Percentiles rank a stretch among this genome's conserved stretches.
These are phyloP conservation scores for Solanum lycopersicoides DNA, from an alignment of 257 asterid genomes.

Conservation along the genomic window DNA sequence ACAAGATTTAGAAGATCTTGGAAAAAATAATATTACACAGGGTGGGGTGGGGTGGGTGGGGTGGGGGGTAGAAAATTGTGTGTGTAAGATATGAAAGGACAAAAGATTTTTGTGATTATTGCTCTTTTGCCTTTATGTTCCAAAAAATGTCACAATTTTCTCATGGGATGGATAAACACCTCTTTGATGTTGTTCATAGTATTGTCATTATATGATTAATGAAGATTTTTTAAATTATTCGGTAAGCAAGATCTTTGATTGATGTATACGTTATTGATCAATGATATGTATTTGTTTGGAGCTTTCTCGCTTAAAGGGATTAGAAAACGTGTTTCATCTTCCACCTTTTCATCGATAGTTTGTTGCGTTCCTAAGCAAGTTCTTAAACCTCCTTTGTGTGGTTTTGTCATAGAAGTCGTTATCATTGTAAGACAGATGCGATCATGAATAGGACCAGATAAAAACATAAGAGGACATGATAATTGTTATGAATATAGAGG, in stretches of 20 bases:
- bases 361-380: neutral
- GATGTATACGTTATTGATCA: too few relatives aligned
- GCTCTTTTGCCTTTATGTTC: neutral
- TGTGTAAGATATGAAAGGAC: neutral
- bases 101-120: neutral
- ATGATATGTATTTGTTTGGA: too few relatives aligned
- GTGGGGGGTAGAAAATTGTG: too few relatives aligned
- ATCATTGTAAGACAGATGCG: neutral
- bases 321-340: too few relatives aligned
- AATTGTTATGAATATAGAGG: neutral
- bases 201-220: neutral
- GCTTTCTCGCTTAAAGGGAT: neutral
- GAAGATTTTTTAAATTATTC: neutral
- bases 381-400: neutral
- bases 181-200: neutral
- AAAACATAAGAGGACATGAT: neutral
- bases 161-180: neutral
- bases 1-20: neutral
- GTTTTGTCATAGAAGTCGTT: neutral
- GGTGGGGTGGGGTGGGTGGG: neutral
- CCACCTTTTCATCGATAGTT: neutral
- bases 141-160: neutral
- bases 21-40: neutral
- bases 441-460: neutral
- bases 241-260: neutral